phyloP scores from a whole-genome alignment of 768 basidiomycete genomes.

The Boletus coccyginus region DNA sequence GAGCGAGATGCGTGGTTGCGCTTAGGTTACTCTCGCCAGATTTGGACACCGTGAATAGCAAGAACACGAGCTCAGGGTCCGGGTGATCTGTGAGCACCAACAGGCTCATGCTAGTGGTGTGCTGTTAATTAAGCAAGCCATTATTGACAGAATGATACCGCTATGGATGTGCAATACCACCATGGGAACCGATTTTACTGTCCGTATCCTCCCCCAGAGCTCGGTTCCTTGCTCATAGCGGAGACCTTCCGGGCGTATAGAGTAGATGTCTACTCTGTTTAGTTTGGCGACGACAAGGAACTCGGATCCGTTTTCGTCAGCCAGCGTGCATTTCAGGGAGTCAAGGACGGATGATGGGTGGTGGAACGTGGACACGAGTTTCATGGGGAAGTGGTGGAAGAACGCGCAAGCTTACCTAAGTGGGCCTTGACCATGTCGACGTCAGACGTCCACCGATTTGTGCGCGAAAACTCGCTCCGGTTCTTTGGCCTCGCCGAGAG shows the following conservation, averaged over 20 bases:
- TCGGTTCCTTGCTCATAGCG: constrained; percentile 56
- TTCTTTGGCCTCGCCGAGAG: constrained; percentile 83
- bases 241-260: constrained; percentile 59
- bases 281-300: constrained; percentile 70
- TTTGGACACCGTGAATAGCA: constrained; percentile 46
- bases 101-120: constrained; percentile 42
- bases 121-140: constrained; percentile 8
- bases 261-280: constrained; percentile 66
- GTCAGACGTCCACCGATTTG: constrained; percentile 59
- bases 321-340: constrained; percentile 68
- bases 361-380: constrained; percentile 73
- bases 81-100: constrained; percentile 75
- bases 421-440: constrained; percentile 48
- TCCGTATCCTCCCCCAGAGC: constrained; percentile 66
- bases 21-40: constrained; percentile 34
- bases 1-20: constrained; percentile 43
- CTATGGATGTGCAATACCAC: constrained; percentile 37
- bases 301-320: constrained; percentile 46
- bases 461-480: constrained; percentile 79
- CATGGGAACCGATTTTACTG: constrained; percentile 53
- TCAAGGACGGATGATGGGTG: constrained; percentile 66
- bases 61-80: constrained; percentile 66
- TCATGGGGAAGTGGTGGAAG: constrained; percentile 32
- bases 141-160: constrained; percentile 2
- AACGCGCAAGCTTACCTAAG: background rate